These are phyloP conservation scores for Galerina marginata DNA, from an alignment of 768 basidiomycete species.

Conservation along the genomic window DNA sequence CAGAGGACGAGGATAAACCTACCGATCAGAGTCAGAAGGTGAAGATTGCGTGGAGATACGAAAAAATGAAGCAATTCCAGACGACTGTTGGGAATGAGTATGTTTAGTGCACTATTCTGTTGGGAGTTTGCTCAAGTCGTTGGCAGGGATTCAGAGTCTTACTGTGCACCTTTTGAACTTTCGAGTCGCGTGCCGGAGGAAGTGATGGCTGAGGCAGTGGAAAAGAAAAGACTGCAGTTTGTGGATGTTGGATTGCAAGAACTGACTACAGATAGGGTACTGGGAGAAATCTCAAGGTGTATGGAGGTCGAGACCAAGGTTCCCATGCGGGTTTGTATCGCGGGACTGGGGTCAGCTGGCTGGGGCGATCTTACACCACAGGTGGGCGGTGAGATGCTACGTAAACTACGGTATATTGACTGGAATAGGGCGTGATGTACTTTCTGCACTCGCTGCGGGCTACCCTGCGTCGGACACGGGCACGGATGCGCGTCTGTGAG, in stretches of 20 bases:
- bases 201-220: slow-evolving; percentile 49
- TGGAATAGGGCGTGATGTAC: slow-evolving; percentile 62
- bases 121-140: slow-evolving; percentile 4
- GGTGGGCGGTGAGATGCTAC: slow-evolving; percentile 44
- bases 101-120: slow-evolving; percentile 11
- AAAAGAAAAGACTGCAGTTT: slow-evolving; percentile 29
- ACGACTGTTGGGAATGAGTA: slow-evolving; percentile 65
- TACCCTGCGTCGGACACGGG: slow-evolving; percentile 59
- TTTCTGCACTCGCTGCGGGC: slow-evolving; percentile 76
- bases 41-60: slow-evolving; percentile 98
- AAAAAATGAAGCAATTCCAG: slow-evolving; percentile 89
- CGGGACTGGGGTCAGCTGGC: slow-evolving; percentile 61
- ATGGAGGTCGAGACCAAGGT: slow-evolving; percentile 29
- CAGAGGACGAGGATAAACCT: slow-evolving; percentile 42
- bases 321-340: slow-evolving; percentile 66
- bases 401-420: slow-evolving; percentile 7
- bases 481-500: slow-evolving; percentile 71
- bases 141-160: slow-evolving; percentile 59
- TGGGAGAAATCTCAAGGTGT: slow-evolving; percentile 23
- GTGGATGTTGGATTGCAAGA: slow-evolving; percentile 18
- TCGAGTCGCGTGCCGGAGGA: slow-evolving; percentile 61
- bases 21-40: slow-evolving; percentile 59
- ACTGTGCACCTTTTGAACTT: slow-evolving; percentile 77
- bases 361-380: slow-evolving; percentile 70
- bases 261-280: slow-evolving; percentile 14